Evolutionary conservation across 331 rosid genomes (phyloP).

Genomic region (Prunus yedoensis): DNA sequence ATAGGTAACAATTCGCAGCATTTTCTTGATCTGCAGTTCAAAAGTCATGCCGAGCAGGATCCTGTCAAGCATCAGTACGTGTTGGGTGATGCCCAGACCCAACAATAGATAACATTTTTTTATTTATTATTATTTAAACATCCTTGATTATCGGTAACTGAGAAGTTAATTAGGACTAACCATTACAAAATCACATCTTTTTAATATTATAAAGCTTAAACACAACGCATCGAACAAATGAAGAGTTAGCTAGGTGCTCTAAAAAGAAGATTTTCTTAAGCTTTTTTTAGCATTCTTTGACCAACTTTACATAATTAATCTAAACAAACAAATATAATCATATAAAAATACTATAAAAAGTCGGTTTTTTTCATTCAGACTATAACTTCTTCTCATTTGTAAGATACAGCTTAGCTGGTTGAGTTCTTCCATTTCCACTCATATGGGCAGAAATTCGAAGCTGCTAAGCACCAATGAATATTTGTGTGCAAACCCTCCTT

Average conservation of each 20-base stretch:
- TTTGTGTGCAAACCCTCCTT: too few species aligned
- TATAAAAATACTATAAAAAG: background rate
- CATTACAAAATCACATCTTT: background rate
- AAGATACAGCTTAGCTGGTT: too few species aligned
- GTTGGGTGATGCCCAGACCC: background rate
- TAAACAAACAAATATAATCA: constrained; percentile 8
- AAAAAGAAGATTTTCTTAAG: constrained; percentile 12
- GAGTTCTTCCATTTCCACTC: rapidly evolving
- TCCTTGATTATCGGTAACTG: background rate
- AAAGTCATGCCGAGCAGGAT: background rate
- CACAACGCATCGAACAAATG: constrained; percentile 28
- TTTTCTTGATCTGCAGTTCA: background rate
- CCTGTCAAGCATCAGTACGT: background rate
- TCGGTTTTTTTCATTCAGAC: background rate
- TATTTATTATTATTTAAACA: background rate
- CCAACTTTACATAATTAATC: background rate
- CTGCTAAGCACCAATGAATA: too few species aligned
- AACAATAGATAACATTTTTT: background rate
- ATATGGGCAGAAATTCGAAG: too few species aligned
- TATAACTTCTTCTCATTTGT: too few species aligned
- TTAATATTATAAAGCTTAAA: background rate
- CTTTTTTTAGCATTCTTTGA: constrained; percentile 15
- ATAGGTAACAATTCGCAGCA: background rate
- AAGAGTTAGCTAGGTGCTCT: constrained; percentile 22
- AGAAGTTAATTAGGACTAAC: background rate